Conservation (phyloP, 306 rosid species). For the Casuarina equisetifolia region DNA sequence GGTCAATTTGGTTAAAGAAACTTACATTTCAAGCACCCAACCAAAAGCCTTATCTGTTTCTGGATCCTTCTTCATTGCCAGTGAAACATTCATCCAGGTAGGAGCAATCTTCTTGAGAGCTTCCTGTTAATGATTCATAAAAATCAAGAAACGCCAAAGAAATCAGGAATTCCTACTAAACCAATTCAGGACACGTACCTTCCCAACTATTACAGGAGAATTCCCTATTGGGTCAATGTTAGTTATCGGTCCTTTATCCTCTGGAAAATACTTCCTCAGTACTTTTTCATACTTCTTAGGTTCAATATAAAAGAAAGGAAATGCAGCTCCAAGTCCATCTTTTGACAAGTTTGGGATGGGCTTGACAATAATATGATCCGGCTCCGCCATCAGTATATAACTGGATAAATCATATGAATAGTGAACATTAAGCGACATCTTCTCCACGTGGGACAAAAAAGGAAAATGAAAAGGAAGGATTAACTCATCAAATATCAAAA, state of each 20-base stretch:
- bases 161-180: conserved; percentile 14
- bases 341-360: conserved; percentile 93
- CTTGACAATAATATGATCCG: conserved; percentile 92
- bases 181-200: conserved; percentile 49
- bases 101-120: conserved; percentile 97
- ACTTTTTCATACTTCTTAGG: conserved; percentile 77
- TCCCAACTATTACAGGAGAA: conserved; percentile 93
- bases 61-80: conserved; percentile 99
- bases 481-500: conserved; percentile 11
- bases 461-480: not conserved
- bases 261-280: conserved; percentile 77
- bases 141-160: conserved; percentile 17
- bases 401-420: conserved; percentile 37
- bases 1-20: conserved; percentile 19
- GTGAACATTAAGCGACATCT: conserved; percentile 3
- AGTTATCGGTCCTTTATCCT: conserved; percentile 76
- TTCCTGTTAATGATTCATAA: conserved; percentile 51
- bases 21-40: conserved; percentile 99
- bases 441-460: not conserved
- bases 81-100: conserved; percentile 97
- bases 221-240: conserved; percentile 93
- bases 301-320: conserved; percentile 96
- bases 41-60: conserved; percentile 98
- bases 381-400: conserved; percentile 92
- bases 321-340: conserved; percentile 86